Evolutionary conservation across 345 rosid genomes (phyloP).

Genomic region (Brassica juncea): DNA sequence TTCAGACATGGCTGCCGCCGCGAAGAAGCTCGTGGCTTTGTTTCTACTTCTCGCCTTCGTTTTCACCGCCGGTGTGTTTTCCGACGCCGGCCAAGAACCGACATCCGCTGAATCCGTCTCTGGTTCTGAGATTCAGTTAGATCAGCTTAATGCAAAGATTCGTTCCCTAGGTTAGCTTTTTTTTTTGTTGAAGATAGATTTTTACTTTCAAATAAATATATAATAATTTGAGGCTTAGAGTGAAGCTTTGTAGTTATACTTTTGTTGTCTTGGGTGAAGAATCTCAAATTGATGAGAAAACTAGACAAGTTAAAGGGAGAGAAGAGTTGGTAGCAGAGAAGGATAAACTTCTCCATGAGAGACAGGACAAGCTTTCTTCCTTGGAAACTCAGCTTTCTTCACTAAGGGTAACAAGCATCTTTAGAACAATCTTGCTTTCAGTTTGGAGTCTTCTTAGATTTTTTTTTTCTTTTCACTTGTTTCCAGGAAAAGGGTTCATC

Average conservation of each 20-base stretch:
- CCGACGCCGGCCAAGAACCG: slow-evolving; percentile 42
- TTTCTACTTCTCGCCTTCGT: slow-evolving; percentile 31
- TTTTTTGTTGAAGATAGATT: neutral
- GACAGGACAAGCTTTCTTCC: slow-evolving; percentile 54
- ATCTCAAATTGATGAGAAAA: slow-evolving; percentile 59
- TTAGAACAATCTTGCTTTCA: slow-evolving; percentile 6
- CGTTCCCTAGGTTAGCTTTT: slow-evolving; percentile 55
- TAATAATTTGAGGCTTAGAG: too few species aligned
- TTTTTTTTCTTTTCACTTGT: neutral
- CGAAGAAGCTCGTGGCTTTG: slow-evolving; percentile 40
- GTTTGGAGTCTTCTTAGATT: neutral
- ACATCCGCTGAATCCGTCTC: neutral
- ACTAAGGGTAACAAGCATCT: slow-evolving; percentile 51
- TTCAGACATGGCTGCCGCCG: slow-evolving; percentile 56
- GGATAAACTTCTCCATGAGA: slow-evolving; percentile 64
- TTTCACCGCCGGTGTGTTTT: slow-evolving; percentile 35
- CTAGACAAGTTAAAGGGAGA: slow-evolving; percentile 57
- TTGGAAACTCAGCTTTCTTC: slow-evolving; percentile 64
- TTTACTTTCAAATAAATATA: neutral
- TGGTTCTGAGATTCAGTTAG: slow-evolving; percentile 47
- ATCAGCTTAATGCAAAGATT: slow-evolving; percentile 62
- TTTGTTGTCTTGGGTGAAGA: slow-evolving; percentile 45
- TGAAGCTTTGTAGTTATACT: neutral
- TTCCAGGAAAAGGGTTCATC: slow-evolving; percentile 54
- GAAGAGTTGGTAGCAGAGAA: slow-evolving; percentile 55